Percentiles rank a stretch among this genome's conserved stretches.
Conservation (phyloP, 2,329 filamentous ascomycete species). For the Lachnellula cervina region DNA sequence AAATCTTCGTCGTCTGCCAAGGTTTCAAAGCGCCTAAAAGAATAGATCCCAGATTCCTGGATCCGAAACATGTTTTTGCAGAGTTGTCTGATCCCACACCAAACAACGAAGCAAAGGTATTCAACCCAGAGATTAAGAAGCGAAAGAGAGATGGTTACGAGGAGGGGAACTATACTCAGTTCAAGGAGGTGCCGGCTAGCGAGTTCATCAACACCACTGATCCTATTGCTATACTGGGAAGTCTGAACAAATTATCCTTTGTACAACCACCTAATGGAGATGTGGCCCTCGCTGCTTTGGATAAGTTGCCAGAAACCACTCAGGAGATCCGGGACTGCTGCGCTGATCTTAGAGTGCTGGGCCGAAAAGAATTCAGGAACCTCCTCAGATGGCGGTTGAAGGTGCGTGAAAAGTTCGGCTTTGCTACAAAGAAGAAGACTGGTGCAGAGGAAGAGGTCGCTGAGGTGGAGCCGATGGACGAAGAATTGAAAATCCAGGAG, state of each 20-base stretch:
- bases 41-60: conserved; percentile 87
- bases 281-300: conserved; percentile 78
- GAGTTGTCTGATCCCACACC: conserved; percentile 80
- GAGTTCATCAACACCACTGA: conserved; percentile 93
- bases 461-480: conserved; percentile 85
- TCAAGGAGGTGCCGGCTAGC: conserved; percentile 80
- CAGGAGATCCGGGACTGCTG: conserved; percentile 75
- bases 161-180: conserved; percentile 89
- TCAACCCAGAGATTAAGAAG: conserved; percentile 97
- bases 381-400: conserved; percentile 85
- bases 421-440: conserved; percentile 61
- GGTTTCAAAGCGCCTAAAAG: conserved; percentile 94
- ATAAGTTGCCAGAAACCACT: conserved; percentile 82
- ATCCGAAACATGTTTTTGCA: conserved; percentile 84
- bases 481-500: conserved; percentile 85
- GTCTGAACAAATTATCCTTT: conserved; percentile 79
- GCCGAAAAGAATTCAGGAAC: conserved; percentile 89
- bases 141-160: conserved; percentile 96
- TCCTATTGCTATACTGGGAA: conserved; percentile 86
- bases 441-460: conserved; percentile 62
- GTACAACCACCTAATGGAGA: conserved; percentile 75
- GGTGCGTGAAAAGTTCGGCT: conserved; percentile 85
- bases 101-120: conserved; percentile 97
- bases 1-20: conserved; percentile 96
- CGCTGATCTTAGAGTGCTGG: conserved; percentile 80